phyloP scores from a whole-genome alignment of 108 stramenopile species.

The Stephanodiscus minutulus region DNA sequence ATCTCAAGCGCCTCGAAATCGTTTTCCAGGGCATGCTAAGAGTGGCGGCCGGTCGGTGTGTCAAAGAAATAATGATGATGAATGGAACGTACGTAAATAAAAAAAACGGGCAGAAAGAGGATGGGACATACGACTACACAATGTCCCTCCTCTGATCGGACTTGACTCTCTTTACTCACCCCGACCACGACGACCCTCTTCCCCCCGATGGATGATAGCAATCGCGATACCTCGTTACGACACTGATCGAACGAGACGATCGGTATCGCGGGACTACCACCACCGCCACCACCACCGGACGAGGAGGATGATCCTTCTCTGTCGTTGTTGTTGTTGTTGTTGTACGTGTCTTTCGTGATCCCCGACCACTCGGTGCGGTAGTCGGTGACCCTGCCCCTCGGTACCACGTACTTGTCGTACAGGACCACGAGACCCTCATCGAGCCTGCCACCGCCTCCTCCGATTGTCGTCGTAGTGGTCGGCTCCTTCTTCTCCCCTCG shows the following conservation, averaged over 20 bases:
- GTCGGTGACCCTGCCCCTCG: constrained; percentile 47
- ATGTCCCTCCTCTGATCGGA: no score
- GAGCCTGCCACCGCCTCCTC: background rate
- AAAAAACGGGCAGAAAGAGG: no score
- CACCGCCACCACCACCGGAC: no score
- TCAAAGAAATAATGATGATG: no score
- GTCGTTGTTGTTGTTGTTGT: background rate
- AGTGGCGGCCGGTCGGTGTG: background rate
- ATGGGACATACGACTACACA: no score
- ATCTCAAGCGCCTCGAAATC: constrained; percentile 59
- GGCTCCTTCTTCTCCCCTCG: no score
- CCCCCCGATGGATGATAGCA: constrained; percentile 39
- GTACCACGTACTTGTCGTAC: constrained; percentile 55
- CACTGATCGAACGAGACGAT: constrained; percentile 51
- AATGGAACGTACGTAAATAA: no score
- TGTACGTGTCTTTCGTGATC: constrained; percentile 44
- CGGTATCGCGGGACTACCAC: constrained; percentile 19
- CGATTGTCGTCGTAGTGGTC: no score
- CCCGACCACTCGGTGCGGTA: constrained; percentile 58
- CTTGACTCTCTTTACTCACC: background rate
- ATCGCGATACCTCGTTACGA: constrained; percentile 41
- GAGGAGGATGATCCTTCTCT: no score
- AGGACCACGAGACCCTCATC: constrained; percentile 40
- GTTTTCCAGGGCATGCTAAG: constrained; percentile 46
- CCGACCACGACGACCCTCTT: constrained; percentile 49